Conservation (phyloP, 805 yeast species). For the Candida ponderosae region DNA sequence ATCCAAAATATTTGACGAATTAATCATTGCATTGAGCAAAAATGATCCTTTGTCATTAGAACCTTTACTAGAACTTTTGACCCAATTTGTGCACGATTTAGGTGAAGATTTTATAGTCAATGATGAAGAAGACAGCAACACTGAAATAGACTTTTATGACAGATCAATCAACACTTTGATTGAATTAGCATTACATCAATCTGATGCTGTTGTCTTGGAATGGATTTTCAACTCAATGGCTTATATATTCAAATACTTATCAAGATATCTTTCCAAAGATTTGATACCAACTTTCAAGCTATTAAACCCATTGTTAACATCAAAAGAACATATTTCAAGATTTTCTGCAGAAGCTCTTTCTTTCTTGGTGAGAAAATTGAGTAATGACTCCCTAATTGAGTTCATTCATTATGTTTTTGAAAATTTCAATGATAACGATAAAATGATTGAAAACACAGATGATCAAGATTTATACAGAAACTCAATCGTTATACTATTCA, state of each 20-base stretch:
- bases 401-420: constrained; percentile 39
- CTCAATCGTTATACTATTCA: constrained; percentile 51
- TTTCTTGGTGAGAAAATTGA: constrained; percentile 67
- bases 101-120: constrained; percentile 84
- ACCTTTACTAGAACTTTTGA: constrained; percentile 70
- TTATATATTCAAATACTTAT: constrained; percentile 80
- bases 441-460: constrained; percentile 21
- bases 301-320: constrained; percentile 55
- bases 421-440: constrained; percentile 15
- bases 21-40: constrained; percentile 37
- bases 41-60: constrained; percentile 70
- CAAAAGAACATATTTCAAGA: constrained; percentile 61
- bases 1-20: constrained; percentile 43
- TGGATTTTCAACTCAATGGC: constrained; percentile 82
- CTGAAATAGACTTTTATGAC: constrained; percentile 51
- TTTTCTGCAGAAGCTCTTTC: constrained; percentile 91
- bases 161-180: constrained; percentile 44
- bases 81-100: constrained; percentile 86
- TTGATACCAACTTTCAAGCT: constrained; percentile 61
- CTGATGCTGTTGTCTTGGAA: constrained; percentile 62
- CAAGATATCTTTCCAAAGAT: constrained; percentile 54
- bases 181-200: constrained; percentile 37
- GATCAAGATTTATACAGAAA: constrained; percentile 42
- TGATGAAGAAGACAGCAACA: constrained; percentile 43
- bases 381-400: constrained; percentile 32